Evolutionary conservation across 495 filamentous ascomycete genomes (phyloP).

Genomic region (Pyrenula aspistea): DNA sequence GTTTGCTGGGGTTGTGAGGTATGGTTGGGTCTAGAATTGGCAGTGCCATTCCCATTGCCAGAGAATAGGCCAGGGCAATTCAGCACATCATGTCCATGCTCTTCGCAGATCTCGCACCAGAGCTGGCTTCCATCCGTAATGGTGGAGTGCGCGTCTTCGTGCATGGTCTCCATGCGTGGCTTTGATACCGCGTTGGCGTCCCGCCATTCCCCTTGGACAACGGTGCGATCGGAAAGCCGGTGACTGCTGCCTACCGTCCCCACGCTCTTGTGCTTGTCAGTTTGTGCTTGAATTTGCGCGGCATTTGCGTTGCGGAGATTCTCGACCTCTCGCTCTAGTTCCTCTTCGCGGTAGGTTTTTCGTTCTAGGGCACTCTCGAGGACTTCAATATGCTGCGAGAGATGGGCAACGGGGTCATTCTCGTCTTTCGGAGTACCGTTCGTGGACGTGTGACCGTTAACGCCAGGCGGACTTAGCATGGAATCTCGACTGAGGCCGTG

Average conservation of each 20-base stretch:
- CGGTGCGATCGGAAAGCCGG: slow-evolving; percentile 33
- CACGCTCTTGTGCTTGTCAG: slow-evolving; percentile 16
- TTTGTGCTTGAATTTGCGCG: slow-evolving; percentile 11
- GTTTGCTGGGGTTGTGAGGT: slow-evolving; percentile 4
- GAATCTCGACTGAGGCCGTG: slow-evolving; percentile 76
- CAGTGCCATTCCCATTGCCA: slow-evolving; percentile 18
- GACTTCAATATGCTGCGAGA: slow-evolving; percentile 71
- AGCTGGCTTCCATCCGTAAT: slow-evolving; percentile 58
- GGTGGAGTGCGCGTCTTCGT: slow-evolving; percentile 62
- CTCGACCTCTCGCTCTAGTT: slow-evolving; percentile 80
- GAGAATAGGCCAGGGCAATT: slow-evolving; percentile 83
- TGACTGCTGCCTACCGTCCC: slow-evolving; percentile 27
- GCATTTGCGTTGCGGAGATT: slow-evolving; percentile 32
- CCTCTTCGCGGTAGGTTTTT: slow-evolving; percentile 70
- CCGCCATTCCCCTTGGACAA: slow-evolving; percentile 33
- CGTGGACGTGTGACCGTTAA: slow-evolving; percentile 8
- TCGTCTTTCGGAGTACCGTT: background rate
- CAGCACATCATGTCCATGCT: slow-evolving; percentile 83
- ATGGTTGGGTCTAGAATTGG: no score
- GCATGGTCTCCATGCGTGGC: slow-evolving; percentile 40
- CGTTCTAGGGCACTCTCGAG: slow-evolving; percentile 55
- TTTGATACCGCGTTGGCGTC: slow-evolving; percentile 22
- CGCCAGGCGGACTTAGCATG: slow-evolving; percentile 25
- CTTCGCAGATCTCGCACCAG: slow-evolving; percentile 96
- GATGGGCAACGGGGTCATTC: slow-evolving; percentile 21